A percentile compares a stretch with the other conserved stretches of the same genome.
Conservation (phyloP, 495 filamentous ascomycete genomes). For the Chaetomium fimeti region DNA sequence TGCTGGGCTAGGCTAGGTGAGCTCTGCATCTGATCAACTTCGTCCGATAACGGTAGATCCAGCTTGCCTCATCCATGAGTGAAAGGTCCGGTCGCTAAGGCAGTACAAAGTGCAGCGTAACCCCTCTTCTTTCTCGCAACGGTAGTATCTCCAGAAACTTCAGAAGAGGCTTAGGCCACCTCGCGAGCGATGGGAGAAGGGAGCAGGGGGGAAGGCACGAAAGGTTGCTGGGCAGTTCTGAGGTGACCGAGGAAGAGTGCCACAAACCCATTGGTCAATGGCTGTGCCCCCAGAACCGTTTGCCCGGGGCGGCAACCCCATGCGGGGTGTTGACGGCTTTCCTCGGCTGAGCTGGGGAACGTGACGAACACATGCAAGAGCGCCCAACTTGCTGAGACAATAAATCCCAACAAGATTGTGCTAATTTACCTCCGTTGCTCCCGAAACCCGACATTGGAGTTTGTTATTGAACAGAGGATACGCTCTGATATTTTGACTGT, state of each 20-base stretch:
- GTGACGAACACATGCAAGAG: constrained; percentile 20
- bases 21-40: neutral
- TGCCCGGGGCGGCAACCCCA: constrained; percentile 25
- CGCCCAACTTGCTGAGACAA: neutral
- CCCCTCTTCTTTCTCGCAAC: too few species aligned
- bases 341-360: constrained; percentile 34
- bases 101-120: neutral
- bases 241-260: constrained; percentile 10
- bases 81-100: neutral
- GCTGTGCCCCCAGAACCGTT: constrained; percentile 25
- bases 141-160: too few species aligned
- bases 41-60: neutral
- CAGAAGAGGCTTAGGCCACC: too few species aligned
- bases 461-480: neutral
- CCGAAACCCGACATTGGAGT: too few species aligned
- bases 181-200: too few species aligned
- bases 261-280: constrained; percentile 34
- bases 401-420: neutral
- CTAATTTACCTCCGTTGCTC: neutral
- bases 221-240: too few species aligned
- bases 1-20: neutral
- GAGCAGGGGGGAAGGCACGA: too few species aligned
- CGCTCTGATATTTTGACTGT: neutral
- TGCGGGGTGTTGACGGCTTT: constrained; percentile 37
- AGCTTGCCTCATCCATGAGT: neutral